These are phyloP conservation scores for Hanseniaspora pseudoguilliermondii DNA, from an alignment of 805 yeast species.

Conservation along the genomic window DNA sequence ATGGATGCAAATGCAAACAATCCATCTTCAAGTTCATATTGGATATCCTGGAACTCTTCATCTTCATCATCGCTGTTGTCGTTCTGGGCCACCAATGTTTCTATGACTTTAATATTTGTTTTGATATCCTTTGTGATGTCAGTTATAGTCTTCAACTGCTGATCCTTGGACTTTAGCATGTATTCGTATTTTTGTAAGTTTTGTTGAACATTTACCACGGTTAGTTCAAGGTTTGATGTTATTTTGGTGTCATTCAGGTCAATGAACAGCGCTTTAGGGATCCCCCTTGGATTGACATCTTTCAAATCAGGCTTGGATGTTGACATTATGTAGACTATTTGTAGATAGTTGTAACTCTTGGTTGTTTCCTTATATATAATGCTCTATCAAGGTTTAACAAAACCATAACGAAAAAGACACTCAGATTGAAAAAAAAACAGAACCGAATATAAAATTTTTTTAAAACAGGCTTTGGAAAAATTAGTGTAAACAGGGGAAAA, in stretches of 20 bases:
- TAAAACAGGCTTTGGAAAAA: too few relatives aligned
- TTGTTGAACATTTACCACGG: conserved; percentile 23
- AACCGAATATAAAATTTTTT: too few relatives aligned
- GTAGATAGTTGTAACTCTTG: neutral
- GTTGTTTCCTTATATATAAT: neutral
- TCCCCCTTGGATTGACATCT: conserved; percentile 77
- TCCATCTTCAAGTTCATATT: conserved; percentile 88
- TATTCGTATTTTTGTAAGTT: conserved; percentile 75
- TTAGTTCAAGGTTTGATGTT: conserved; percentile 58
- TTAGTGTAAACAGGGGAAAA: too few relatives aligned
- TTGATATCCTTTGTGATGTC: conserved; percentile 83
- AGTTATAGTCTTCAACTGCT: conserved; percentile 21
- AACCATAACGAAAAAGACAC: neutral
- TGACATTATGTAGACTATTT: conserved; percentile 15
- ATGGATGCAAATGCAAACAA: conserved; percentile 72
- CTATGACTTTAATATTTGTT: conserved; percentile 61
- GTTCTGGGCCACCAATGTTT: conserved; percentile 32
- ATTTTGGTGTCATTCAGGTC: conserved; percentile 68
- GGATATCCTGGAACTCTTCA: conserved; percentile 45
- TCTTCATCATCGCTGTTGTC: conserved; percentile 27
- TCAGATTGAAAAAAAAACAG: too few relatives aligned
- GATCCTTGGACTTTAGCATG: conserved; percentile 45
- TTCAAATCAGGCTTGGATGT: conserved; percentile 35
- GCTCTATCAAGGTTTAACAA: neutral
- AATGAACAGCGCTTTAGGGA: conserved; percentile 91